Percentiles rank a stretch among this genome's conserved stretches.
Evolutionary conservation across 495 filamentous ascomycete species (phyloP).

Genomic region (Neohortaea acidophila): DNA sequence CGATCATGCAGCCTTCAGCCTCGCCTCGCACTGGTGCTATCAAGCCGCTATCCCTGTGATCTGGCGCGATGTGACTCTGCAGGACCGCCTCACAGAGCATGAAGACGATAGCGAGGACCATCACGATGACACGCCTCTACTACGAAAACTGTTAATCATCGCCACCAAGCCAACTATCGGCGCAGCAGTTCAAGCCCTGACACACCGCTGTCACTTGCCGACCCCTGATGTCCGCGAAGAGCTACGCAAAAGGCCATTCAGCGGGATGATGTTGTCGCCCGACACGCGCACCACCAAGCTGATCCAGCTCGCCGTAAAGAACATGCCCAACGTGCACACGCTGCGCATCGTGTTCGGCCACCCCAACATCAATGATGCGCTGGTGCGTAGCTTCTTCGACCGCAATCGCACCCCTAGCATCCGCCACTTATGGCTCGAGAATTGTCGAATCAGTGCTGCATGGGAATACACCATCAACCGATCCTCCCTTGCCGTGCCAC

Average conservation of each 20-base stretch:
- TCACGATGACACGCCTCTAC: conserved; percentile 26
- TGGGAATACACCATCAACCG: neutral
- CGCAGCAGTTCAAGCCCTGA: conserved; percentile 12
- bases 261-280: conserved; percentile 17
- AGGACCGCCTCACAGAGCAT: conserved; percentile 15
- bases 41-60: conserved; percentile 13
- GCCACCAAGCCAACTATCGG: too few species aligned
- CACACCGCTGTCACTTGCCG: too few species aligned
- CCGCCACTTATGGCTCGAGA: conserved; percentile 26
- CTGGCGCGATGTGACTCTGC: conserved; percentile 20
- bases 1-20: conserved; percentile 12
- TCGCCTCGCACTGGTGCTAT: conserved; percentile 16
- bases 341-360: conserved; percentile 24
- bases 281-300: conserved; percentile 18
- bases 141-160: conserved; percentile 19
- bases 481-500: neutral
- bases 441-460: conserved; percentile 16
- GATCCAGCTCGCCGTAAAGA: conserved; percentile 16
- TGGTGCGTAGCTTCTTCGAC: conserved; percentile 22
- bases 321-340: conserved; percentile 22
- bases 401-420: conserved; percentile 12
- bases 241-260: conserved; percentile 19
- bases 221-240: conserved; percentile 3
- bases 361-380: conserved; percentile 16
- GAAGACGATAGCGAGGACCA: conserved; percentile 14